Evolutionary conservation across 2,329 filamentous ascomycete genomes (phyloP), one percentile per base, ranked within the genome.

Genomic region (Sarocladiaceae sp.): DNA sequence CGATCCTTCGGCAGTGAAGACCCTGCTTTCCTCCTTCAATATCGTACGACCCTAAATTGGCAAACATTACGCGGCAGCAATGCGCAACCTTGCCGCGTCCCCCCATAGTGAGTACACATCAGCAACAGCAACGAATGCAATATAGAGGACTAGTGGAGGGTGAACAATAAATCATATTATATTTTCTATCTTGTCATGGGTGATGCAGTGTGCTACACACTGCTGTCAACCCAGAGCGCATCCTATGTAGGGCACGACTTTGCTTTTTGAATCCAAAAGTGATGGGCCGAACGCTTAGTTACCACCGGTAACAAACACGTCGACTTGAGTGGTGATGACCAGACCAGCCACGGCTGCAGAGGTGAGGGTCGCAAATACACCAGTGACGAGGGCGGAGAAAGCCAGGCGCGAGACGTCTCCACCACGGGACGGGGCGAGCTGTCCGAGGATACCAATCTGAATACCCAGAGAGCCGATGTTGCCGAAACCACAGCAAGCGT

Each of bases 401-500:
- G 90, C 90, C 25, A 96, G 78, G 44, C 77, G 77, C 3, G 88
- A 85, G 11, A 96, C 86, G 60, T 94, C 88, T 53, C 86, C 88
- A 33, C 82, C 79, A 40, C 90, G 82, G 3, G 77, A 76, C 1
- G 90, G 90, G 0, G 88, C 86, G 55, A 96, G 82, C 71, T 95
- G 90, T 3, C 86, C 82, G 50, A 96, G 78, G 54, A 95, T 89
- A 74, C 90, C 90, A 55, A 96, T 94, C 71, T 96, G 90, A 52
- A 90, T 93, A 65, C 90, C 90, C 46, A 96, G 79, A 26, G 89
- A 93, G 51, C 88, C 87, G 59, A 96, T 87, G 73, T 96, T 96
- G 56, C 89, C 91, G 66, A 90, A 90, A 23, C 83, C 83, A 69
- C 90, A 95, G 58, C 92, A 80, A 18, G 88, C 88, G 64, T 96